phyloP scores from a whole-genome alignment of 306 rosid species.

The Cyamopsis tetragonoloba region DNA sequence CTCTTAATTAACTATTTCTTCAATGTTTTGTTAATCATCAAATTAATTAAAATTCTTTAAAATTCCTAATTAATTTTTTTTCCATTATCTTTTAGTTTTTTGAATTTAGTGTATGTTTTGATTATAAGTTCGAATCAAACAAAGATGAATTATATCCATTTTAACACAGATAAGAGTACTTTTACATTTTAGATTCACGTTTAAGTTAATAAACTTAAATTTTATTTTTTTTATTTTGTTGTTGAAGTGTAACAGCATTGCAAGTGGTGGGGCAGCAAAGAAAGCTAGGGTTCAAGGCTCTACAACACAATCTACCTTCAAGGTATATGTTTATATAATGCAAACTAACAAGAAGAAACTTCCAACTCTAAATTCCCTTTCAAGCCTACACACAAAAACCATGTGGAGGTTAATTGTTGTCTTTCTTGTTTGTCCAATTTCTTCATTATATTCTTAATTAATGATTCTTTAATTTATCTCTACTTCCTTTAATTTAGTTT shows the following conservation, averaged over 20 bases:
- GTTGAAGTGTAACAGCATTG: conserved; percentile 87
- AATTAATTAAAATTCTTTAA: background rate
- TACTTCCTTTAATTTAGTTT: too few species aligned
- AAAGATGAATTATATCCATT: too few species aligned
- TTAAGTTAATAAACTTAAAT: too few species aligned
- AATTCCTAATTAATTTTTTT: too few species aligned
- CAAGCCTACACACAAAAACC: conserved; percentile 33
- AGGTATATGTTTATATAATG: conserved; percentile 66
- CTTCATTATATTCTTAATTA: too few species aligned
- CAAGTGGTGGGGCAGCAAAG: conserved; percentile 77
- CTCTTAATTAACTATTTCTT: too few species aligned
- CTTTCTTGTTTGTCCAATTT: conserved; percentile 75
- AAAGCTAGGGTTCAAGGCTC: conserved; percentile 94
- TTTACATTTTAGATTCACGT: too few species aligned
- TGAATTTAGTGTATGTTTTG: too few species aligned
- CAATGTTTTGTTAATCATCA: too few species aligned
- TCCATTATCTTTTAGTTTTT: conserved; percentile 5
- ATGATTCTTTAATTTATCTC: conserved; percentile 44
- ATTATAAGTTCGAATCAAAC: too few species aligned
- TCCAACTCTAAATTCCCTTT: conserved; percentile 36
- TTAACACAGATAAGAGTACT: too few species aligned
- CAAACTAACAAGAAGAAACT: conserved; percentile 32
- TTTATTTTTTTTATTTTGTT: too few species aligned
- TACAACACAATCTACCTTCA: conserved; percentile 75
- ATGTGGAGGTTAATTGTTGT: conserved; percentile 56